phyloP scores from a whole-genome alignment of 2,329 filamentous ascomycete genomes.

The Fusarium sp. region DNA sequence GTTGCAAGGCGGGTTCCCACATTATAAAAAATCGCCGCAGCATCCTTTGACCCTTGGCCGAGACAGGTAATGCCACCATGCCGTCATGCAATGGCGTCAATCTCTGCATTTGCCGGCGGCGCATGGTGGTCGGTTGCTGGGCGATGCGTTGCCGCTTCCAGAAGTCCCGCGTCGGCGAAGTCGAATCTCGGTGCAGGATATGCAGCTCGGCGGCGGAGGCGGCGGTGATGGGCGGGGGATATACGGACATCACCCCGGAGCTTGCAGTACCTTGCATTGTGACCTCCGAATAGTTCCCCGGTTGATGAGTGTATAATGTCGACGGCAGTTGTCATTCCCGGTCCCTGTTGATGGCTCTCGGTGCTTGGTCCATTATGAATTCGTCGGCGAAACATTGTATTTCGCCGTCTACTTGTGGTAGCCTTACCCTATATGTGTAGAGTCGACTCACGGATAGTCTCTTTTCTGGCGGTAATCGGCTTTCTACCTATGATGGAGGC shows the following conservation, averaged over 20 bases:
- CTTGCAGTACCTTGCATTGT: slow-evolving; percentile 7
- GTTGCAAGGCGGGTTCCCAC: slow-evolving; percentile 16
- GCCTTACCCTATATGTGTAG: background rate
- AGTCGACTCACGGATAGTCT: background rate
- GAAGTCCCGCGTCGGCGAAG: slow-evolving; percentile 41
- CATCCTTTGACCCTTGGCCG: slow-evolving; percentile 30
- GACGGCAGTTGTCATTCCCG: background rate
- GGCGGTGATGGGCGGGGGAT: slow-evolving; percentile 25
- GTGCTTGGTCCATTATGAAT: background rate
- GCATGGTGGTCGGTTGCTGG: slow-evolving; percentile 6
- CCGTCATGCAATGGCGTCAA: slow-evolving; percentile 45
- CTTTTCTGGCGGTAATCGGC: background rate
- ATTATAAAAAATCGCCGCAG: slow-evolving; percentile 13
- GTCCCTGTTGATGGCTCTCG: background rate
- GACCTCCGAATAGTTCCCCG: background rate
- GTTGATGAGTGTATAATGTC: background rate
- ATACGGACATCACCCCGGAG: slow-evolving; percentile 2
- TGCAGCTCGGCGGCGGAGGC: slow-evolving; percentile 32
- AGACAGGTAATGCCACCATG: slow-evolving; percentile 44
- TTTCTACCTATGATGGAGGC: too few species aligned
- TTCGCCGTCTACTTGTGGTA: background rate
- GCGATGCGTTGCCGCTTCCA: slow-evolving; percentile 38
- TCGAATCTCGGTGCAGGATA: slow-evolving; percentile 15
- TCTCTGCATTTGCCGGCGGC: slow-evolving; percentile 29
- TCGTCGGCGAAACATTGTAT: background rate